Evolutionary conservation across 1,139 yeast species (phyloP).

Genomic region (Candida sp.): DNA sequence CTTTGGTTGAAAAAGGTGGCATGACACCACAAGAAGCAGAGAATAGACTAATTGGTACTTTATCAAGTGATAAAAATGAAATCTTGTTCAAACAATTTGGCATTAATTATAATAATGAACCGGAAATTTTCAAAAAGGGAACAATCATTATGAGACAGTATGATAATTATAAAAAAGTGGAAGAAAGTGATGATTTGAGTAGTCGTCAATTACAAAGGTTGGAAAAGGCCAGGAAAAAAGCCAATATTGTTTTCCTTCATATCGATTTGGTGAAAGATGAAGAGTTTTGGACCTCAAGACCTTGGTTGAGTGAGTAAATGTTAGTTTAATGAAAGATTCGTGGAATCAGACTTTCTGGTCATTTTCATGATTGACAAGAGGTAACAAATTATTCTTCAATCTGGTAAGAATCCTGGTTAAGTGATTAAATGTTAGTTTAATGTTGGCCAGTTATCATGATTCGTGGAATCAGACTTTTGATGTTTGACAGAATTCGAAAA

Average conservation of each 20-base stretch:
- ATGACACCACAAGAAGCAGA: conserved; percentile 79
- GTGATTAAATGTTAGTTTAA: too few relatives aligned
- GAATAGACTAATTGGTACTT: conserved; percentile 64
- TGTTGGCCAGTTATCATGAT: too few relatives aligned
- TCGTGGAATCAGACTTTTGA: too few relatives aligned
- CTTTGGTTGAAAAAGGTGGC: conserved; percentile 68
- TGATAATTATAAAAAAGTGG: conserved; percentile 13
- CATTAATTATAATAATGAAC: conserved; percentile 87
- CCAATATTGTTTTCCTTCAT: conserved; percentile 44
- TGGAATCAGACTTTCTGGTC: too few relatives aligned
- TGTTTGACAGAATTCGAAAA: too few relatives aligned
- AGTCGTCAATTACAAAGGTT: conserved; percentile 50
- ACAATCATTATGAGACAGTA: conserved; percentile 63
- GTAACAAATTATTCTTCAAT: too few relatives aligned
- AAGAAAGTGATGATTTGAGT: conserved; percentile 17
- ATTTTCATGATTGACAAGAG: too few relatives aligned
- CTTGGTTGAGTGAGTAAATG: conserved; percentile 20
- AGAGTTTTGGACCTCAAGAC: conserved; percentile 50
- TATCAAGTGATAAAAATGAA: conserved; percentile 84
- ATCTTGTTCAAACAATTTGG: conserved; percentile 74
- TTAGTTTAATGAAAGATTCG: too few relatives aligned
- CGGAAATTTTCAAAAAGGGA: conserved; percentile 85
- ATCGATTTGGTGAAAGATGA: conserved; percentile 54
- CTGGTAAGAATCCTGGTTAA: too few relatives aligned
- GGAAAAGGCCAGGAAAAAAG: conserved; percentile 47